These are phyloP conservation scores for Mentha longifolia DNA, from an alignment of 257 asterid genomes.

Conservation along the genomic window DNA sequence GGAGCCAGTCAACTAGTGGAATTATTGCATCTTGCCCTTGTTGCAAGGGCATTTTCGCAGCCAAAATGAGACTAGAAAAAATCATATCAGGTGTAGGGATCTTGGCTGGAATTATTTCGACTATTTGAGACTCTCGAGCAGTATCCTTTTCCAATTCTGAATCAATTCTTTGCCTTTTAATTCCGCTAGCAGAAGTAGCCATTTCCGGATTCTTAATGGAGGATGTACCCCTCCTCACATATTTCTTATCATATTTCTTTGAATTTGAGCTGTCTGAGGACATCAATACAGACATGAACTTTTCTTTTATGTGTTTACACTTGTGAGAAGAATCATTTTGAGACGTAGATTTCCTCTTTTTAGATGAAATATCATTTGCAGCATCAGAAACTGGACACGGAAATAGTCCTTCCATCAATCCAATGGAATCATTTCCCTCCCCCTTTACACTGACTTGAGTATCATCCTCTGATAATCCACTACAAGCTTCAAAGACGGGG, in stretches of 20 bases:
- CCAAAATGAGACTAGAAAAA: conserved; percentile 52
- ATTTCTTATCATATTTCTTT: conserved; percentile 32
- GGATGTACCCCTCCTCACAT: conserved; percentile 29
- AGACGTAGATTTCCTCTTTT: conserved; percentile 40
- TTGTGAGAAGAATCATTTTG: conserved; percentile 40
- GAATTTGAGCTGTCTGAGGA: conserved; percentile 40
- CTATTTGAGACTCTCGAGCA: conserved; percentile 33
- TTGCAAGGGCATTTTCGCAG: conserved; percentile 61
- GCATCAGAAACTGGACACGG: conserved; percentile 37
- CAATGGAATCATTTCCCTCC: conserved; percentile 32
- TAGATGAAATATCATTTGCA: conserved; percentile 35
- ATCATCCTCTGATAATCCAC: conserved; percentile 43
- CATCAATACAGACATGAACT: conserved; percentile 39
- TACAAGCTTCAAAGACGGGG: conserved; percentile 42
- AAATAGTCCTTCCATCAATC: conserved; percentile 30
- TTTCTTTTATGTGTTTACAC: conserved; percentile 43
- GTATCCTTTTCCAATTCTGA: neutral
- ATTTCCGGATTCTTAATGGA: conserved; percentile 32
- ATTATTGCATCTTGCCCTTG: conserved; percentile 37
- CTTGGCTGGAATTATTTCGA: conserved; percentile 36
- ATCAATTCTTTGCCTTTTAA: conserved; percentile 25
- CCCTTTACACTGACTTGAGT: conserved; percentile 28
- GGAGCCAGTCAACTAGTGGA: conserved; percentile 47
- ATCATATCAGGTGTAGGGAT: conserved; percentile 49
- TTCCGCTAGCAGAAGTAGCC: neutral